Percentiles rank a stretch among this genome's conserved stretches.
Evolutionary conservation across 2,329 filamentous ascomycete genomes (phyloP).

Genomic region (Fusarium devonianum): DNA sequence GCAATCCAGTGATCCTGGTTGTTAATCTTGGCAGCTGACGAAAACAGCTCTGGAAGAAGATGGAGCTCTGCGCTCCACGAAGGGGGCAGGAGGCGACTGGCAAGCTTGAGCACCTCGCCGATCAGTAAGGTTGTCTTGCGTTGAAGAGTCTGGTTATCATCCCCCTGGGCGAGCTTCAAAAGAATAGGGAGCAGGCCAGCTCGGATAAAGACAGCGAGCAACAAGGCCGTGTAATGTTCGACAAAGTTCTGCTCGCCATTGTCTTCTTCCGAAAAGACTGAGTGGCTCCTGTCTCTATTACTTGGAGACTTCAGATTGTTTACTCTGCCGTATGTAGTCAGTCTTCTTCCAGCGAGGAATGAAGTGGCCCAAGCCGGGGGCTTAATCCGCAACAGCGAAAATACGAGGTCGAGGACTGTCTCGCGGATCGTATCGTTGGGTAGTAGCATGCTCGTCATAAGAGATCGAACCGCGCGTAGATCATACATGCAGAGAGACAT

Average conservation of each 20-base stretch:
- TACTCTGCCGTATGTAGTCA: conserved; percentile 97
- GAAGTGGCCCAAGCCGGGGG: conserved; percentile 92
- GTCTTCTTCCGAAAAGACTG: conserved; percentile 68
- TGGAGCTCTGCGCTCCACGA: conserved; percentile 86
- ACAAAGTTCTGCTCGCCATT: conserved; percentile 83
- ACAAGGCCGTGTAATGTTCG: conserved; percentile 90
- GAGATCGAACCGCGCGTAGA: conserved; percentile 82
- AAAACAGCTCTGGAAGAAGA: conserved; percentile 84
- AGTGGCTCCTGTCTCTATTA: conserved; percentile 56
- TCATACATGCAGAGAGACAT: conserved; percentile 89
- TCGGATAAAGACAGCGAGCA: conserved; percentile 85
- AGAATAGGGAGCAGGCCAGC: conserved; percentile 73
- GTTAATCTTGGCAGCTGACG: conserved; percentile 75
- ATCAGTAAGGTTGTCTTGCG: conserved; percentile 90
- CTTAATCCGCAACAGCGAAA: conserved; percentile 83
- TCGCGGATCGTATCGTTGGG: conserved; percentile 68
- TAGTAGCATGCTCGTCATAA: conserved; percentile 70
- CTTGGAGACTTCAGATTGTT: conserved; percentile 76
- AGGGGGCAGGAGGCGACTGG: conserved; percentile 83
- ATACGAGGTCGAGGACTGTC: conserved; percentile 87
- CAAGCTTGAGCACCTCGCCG: conserved; percentile 88
- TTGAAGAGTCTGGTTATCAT: conserved; percentile 74
- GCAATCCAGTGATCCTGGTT: conserved; percentile 79
- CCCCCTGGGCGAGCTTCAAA: conserved; percentile 70
- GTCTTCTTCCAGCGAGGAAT: conserved; percentile 86